Base-by-base conservation (phyloP, 2,329 filamentous ascomycete species). In the Chrysoporthe puriensis region DNA sequence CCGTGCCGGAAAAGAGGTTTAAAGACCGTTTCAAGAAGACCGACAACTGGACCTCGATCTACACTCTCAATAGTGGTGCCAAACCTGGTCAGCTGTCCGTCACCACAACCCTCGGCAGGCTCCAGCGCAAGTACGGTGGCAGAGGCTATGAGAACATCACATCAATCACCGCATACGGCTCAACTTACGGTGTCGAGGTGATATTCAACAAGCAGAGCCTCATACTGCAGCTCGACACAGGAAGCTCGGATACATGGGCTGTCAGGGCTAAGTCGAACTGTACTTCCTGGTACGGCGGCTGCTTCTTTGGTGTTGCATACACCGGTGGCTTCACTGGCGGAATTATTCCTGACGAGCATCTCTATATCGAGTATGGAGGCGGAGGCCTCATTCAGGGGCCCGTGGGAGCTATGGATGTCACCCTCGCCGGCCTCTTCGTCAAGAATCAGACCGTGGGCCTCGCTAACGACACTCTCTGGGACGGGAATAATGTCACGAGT, bases 201-300 rank as follows among this genome's bases (percentile, higher is more conserved):
- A 18, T 13, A 1, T 64, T 64, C 46, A 32, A 44, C 36, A n/a
- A 34, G 14, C 58, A 62, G 58, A 46, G 7, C 18, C 63, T 69
- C 16, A 36, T 34, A 18, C 64, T 86, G 40, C 72, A 84, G 14
- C 76, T 86, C 59, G 83, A 86, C 71, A 85, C 83, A 0, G 84
- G 82, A 34, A 85, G 83, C 72, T 80, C 83, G 32, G 84, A 86
- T 69, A 86, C 84, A 0, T 86, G 84, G 84, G 78, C 80, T 1
- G 78, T 79, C 44, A 75, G 76, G 13, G 73, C 72, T 1, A 76
- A 78, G 42, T 84, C 84, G 69, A 72, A 74, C 56, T 86, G 84
- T 70, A 73, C 79, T 46, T 78, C 80, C 66, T 73, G 70, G 13
- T n/a, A 16, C n/a, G 66, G 71, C 0, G 80, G 80, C 18, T 85